A percentile compares a stretch with the other conserved stretches of the same genome.
These are phyloP conservation scores for Cadophora gregata DNA, from an alignment of 2,329 filamentous ascomycete species.

Conservation along the genomic window DNA sequence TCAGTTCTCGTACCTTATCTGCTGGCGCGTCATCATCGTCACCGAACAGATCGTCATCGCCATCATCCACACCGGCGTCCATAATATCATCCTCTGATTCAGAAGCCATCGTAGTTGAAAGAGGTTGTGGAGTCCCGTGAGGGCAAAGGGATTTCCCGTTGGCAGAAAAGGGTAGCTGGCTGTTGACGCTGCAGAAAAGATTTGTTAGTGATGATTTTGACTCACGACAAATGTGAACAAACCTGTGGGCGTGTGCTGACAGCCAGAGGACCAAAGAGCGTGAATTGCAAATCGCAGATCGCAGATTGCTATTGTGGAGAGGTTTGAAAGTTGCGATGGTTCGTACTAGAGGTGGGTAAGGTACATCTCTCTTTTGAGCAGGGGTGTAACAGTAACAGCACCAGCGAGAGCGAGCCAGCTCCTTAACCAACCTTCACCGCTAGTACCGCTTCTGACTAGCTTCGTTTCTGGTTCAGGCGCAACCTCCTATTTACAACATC, in stretches of 20 bases:
- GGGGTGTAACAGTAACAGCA: background rate
- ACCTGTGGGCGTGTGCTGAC: background rate
- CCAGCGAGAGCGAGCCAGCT: background rate
- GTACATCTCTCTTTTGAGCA: background rate
- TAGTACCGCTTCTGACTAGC: slow-evolving; percentile 6
- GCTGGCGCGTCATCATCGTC: slow-evolving; percentile 53
- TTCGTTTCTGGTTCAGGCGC: background rate
- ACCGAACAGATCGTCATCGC: slow-evolving; percentile 64
- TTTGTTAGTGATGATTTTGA: background rate
- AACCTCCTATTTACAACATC: slow-evolving; percentile 6
- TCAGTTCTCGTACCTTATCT: slow-evolving; percentile 50
- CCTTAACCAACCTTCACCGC: background rate
- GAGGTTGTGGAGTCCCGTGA: background rate
- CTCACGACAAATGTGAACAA: background rate
- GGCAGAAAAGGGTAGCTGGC: background rate
- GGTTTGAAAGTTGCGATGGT: background rate
- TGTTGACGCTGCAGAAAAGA: background rate
- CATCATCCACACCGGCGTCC: slow-evolving; percentile 55
- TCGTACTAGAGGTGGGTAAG: too few species aligned
- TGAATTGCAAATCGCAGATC: background rate
- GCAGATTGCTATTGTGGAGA: too few species aligned
- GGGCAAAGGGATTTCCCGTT: too few species aligned
- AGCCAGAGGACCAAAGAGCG: too few species aligned
- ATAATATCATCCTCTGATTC: slow-evolving; percentile 42
- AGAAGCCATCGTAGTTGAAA: slow-evolving; percentile 31